These are phyloP conservation scores for Rhizopogon vesiculosus DNA, from an alignment of 768 basidiomycete genomes.

Conservation along the genomic window DNA sequence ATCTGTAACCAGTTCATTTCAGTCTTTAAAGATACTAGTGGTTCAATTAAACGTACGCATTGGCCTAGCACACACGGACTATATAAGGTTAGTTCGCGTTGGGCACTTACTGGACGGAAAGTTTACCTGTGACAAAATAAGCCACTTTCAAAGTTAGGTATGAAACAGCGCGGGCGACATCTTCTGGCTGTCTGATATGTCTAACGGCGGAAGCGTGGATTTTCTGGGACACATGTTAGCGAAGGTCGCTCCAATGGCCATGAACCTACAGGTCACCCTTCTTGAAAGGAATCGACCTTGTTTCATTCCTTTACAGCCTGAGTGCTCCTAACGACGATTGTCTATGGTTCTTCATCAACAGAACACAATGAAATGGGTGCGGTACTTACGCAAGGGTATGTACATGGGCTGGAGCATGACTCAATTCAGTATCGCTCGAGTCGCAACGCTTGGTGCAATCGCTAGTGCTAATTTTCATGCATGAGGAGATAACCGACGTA, in stretches of 20 bases:
- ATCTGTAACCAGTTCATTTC: conserved; percentile 7
- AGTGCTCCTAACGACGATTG: neutral
- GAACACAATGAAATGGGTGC: neutral
- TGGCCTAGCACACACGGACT: conserved; percentile 9
- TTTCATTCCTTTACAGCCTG: neutral
- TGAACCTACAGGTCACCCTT: neutral
- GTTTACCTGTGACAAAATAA: conserved; percentile 30
- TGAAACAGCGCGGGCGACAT: conserved; percentile 32
- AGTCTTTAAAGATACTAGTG: neutral
- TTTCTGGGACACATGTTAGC: neutral
- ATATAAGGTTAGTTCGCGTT: neutral
- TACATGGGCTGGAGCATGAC: conserved; percentile 30
- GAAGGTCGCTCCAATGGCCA: neutral
- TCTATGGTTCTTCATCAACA: too few species aligned
- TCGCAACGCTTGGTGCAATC: conserved; percentile 15
- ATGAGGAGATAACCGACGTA: neutral
- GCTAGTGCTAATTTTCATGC: neutral
- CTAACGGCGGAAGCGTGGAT: conserved; percentile 5
- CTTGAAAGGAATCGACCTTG: neutral
- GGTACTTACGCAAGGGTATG: conserved; percentile 25
- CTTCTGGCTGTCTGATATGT: conserved; percentile 23
- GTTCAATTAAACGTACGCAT: conserved; percentile 13
- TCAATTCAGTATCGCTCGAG: conserved; percentile 31
- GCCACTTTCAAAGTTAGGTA: conserved; percentile 32
- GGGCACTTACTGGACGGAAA: neutral